Conservation (phyloP, 2,329 filamentous ascomycete species). For the Aspergillus sp. region DNA sequence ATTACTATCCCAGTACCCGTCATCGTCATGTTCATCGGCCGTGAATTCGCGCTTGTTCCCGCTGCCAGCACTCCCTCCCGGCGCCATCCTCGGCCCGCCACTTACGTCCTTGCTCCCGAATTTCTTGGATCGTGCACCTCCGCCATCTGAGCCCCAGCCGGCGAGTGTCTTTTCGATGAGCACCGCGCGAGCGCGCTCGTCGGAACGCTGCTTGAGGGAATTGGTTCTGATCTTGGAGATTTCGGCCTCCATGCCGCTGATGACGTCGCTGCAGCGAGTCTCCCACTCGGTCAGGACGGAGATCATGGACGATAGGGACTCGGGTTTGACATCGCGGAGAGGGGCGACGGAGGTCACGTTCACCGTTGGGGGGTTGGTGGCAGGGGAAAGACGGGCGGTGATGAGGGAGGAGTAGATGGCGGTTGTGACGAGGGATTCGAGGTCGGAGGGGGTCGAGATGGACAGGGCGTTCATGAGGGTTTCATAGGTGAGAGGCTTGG, state of each 20-base stretch:
- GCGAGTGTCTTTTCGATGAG: constrained; percentile 49
- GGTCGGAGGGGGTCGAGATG: constrained; percentile 61
- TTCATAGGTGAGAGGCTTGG: constrained; percentile 66
- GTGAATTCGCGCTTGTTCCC: constrained; percentile 38
- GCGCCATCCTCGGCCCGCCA: constrained; percentile 7
- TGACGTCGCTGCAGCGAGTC: constrained; percentile 67
- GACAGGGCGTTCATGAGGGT: constrained; percentile 63
- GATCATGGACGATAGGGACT: constrained; percentile 65
- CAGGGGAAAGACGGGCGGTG: constrained; percentile 78
- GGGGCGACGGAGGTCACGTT: constrained; percentile 76
- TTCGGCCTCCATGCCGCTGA: constrained; percentile 70
- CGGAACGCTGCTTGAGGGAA: constrained; percentile 51
- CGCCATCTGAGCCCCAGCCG: constrained; percentile 20
- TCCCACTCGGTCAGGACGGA: constrained; percentile 69
- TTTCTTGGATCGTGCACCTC: constrained; percentile 5
- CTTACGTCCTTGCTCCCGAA: neutral
- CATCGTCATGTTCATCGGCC: constrained; percentile 34
- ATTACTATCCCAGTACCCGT: constrained; percentile 29
- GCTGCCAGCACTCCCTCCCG: constrained; percentile 10
- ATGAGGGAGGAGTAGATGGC: constrained; percentile 84
- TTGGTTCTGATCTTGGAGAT: constrained; percentile 61
- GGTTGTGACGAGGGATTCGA: constrained; percentile 82
- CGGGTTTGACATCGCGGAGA: constrained; percentile 77
- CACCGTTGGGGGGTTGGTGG: constrained; percentile 70
- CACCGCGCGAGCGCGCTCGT: constrained; percentile 45